phyloP scores from a whole-genome alignment of 2,329 filamentous ascomycete species.

The Sordariomycetes sp. region DNA sequence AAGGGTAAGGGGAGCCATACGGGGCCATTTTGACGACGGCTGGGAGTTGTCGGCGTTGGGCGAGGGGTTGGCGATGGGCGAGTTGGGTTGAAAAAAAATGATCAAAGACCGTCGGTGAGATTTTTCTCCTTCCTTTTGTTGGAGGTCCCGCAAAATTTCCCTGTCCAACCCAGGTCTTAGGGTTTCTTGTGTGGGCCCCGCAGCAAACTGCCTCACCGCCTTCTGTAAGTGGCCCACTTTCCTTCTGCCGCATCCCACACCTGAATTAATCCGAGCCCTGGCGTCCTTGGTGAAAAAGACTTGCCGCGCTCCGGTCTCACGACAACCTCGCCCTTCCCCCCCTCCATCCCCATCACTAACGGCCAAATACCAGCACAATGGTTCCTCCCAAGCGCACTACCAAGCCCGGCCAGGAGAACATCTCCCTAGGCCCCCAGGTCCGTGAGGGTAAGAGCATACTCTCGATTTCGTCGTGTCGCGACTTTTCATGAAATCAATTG shows the following conservation, averaged over 20 bases:
- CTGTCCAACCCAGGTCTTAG: neutral
- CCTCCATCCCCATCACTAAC: conserved; percentile 5
- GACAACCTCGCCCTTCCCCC: neutral
- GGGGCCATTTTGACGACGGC: conserved; percentile 32
- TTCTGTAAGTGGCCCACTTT: conserved; percentile 10
- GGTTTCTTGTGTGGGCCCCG: neutral
- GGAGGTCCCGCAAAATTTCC: neutral
- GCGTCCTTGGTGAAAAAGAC: neutral
- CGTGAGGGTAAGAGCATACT: conserved; percentile 62
- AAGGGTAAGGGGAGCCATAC: conserved; percentile 31
- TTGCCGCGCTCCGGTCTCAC: neutral
- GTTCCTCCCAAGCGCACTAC: conserved; percentile 87
- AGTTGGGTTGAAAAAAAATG: neutral
- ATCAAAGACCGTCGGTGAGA: conserved; percentile 4
- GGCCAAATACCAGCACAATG: conserved; percentile 50
- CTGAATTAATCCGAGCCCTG: conserved; percentile 1
- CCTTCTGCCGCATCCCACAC: conserved; percentile 22
- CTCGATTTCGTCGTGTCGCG: neutral
- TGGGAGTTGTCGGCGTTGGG: conserved; percentile 12
- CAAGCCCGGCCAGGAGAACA: conserved; percentile 85
- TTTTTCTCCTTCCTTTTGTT: neutral
- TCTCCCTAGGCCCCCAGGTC: conserved; percentile 93
- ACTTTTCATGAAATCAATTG: neutral
- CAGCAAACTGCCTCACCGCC: neutral
- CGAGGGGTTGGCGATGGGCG: conserved; percentile 8